Evolutionary conservation across 768 basidiomycete genomes (phyloP).

Genomic region (Tulasnella sp.): DNA sequence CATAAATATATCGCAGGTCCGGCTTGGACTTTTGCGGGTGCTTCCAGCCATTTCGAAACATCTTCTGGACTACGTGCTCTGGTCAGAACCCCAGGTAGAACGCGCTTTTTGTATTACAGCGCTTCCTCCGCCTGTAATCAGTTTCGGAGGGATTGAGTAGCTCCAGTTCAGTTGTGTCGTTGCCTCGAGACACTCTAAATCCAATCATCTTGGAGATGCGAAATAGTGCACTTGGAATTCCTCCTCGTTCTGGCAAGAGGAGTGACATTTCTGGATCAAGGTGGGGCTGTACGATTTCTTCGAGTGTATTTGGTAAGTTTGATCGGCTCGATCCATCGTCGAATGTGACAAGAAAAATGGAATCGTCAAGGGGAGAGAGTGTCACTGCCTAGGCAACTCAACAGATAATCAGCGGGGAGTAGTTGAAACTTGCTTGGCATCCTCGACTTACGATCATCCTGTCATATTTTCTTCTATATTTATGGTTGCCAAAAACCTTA

Average conservation of each 20-base stretch:
- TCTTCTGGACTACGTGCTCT: not conserved
- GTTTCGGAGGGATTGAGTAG: not conserved
- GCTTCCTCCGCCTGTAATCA: not conserved
- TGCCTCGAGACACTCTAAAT: too few species aligned
- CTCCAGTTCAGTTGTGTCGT: not conserved
- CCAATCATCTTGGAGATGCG: too few species aligned
- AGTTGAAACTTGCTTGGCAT: too few species aligned
- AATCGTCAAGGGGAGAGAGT: too few species aligned
- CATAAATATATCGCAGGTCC: not conserved
- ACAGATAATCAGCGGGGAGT: too few species aligned
- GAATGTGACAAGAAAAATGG: too few species aligned
- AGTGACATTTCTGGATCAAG: not conserved
- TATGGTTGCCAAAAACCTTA: not conserved
- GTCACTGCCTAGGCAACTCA: too few species aligned
- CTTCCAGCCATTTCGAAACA: not conserved
- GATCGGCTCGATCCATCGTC: not conserved
- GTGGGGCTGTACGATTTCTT: not conserved
- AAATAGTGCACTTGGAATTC: not conserved
- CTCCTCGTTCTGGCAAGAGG: not conserved
- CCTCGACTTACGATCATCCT: not conserved
- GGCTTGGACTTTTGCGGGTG: not conserved
- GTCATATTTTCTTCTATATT: not conserved
- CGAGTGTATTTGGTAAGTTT: not conserved
- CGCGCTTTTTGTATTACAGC: not conserved
- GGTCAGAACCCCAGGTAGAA: not conserved